Percentiles rank a stretch among this genome's conserved stretches.
Evolutionary conservation across 345 rosid genomes (phyloP).

Genomic region (Cardamine resedifolia): DNA sequence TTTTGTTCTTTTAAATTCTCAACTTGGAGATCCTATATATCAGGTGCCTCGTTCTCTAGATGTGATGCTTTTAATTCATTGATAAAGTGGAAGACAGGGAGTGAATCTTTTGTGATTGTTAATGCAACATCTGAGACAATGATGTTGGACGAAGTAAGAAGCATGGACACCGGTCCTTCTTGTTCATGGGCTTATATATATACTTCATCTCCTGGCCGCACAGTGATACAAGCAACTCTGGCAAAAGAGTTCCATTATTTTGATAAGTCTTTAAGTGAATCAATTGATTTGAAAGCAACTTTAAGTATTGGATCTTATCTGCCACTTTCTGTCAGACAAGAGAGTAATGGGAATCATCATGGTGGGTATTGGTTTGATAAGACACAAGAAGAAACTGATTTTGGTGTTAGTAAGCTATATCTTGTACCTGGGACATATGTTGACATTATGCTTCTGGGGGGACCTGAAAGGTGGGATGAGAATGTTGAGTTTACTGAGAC

Average conservation of each 20-base stretch:
- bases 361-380: constrained; percentile 85
- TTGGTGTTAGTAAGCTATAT: constrained; percentile 53
- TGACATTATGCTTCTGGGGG: constrained; percentile 72
- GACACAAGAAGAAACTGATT: constrained; percentile 44
- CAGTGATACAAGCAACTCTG: constrained; percentile 75
- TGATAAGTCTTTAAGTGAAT: constrained; percentile 56
- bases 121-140: constrained; percentile 53
- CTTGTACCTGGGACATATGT: constrained; percentile 86
- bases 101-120: constrained; percentile 60
- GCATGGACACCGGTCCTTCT: constrained; percentile 51
- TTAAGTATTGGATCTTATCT: constrained; percentile 70
- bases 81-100: constrained; percentile 75
- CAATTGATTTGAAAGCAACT: constrained; percentile 64
- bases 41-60: constrained; percentile 71
- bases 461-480: constrained; percentile 82
- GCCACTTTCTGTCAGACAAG: constrained; percentile 67
- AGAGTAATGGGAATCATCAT: constrained; percentile 71
- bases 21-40: constrained; percentile 26
- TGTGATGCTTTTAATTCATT: constrained; percentile 79
- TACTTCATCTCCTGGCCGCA: constrained; percentile 71
- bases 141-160: constrained; percentile 42
- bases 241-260: constrained; percentile 56
- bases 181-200: constrained; percentile 73
- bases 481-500: constrained; percentile 57
- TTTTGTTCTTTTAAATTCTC: constrained; percentile 10